Evolutionary conservation across 208 protist genomes (phyloP).

Genomic region (Acanthamoeba culbertsoni): DNA sequence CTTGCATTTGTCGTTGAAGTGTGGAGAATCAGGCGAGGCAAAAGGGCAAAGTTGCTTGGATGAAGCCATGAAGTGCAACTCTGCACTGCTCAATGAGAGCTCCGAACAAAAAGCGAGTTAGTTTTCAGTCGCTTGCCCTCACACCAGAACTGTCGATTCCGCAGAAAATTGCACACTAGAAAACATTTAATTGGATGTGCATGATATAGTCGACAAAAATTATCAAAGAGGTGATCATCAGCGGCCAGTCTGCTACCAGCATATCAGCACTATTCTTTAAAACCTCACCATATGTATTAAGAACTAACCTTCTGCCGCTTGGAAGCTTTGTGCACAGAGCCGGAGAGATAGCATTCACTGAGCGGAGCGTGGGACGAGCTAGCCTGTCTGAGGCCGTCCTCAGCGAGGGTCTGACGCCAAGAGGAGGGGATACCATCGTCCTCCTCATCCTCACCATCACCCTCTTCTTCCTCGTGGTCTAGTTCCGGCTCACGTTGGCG

Average conservation of each 20-base stretch:
- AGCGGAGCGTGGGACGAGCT: background rate
- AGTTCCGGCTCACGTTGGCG: background rate
- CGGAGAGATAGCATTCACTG: conserved; percentile 12
- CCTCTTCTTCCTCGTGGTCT: background rate
- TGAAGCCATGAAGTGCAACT: no score
- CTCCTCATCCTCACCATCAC: background rate
- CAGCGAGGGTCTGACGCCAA: background rate
- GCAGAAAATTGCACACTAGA: no score
- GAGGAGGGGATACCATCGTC: background rate
- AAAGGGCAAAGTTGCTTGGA: no score
- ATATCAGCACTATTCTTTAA: background rate
- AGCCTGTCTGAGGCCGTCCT: background rate
- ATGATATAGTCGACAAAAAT: no score
- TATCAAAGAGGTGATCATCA: no score
- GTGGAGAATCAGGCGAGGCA: background rate
- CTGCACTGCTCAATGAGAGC: no score
- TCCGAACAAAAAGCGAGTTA: no score
- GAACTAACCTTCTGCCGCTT: background rate
- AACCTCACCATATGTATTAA: background rate
- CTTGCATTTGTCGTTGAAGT: background rate
- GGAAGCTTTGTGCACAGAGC: background rate
- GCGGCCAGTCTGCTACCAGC: background rate
- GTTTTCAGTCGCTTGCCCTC: no score
- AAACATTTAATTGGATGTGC: no score
- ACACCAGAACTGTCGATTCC: no score